Conservation (phyloP, 106 monocot genomes). For the Alisma plantagoaquatica region DNA sequence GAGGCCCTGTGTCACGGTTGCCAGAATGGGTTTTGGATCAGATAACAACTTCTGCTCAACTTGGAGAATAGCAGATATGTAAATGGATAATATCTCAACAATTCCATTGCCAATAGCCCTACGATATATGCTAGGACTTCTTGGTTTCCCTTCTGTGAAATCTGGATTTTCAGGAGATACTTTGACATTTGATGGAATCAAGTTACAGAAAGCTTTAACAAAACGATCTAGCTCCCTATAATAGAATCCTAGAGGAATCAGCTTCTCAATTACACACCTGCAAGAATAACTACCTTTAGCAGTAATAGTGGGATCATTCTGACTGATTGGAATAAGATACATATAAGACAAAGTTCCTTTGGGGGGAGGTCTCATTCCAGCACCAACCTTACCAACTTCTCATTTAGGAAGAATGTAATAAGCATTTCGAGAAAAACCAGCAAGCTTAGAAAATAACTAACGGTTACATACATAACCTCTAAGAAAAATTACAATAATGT, state of each 20-base stretch:
- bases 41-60: slow-evolving; percentile 91
- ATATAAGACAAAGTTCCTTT: background rate
- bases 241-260: slow-evolving; percentile 82
- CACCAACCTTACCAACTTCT: background rate
- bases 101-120: slow-evolving; percentile 95
- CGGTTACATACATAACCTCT: too few species aligned
- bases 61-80: slow-evolving; percentile 78
- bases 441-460: too few species aligned
- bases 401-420: too few species aligned
- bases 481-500: too few species aligned
- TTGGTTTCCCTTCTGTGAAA: slow-evolving; percentile 18
- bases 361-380: background rate
- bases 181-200: slow-evolving; percentile 21
- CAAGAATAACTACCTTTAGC: background rate
- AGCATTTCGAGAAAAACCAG: too few species aligned
- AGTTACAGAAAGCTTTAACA: slow-evolving; percentile 54
- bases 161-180: slow-evolving; percentile 3
- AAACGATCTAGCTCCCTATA: slow-evolving; percentile 84
- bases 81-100: slow-evolving; percentile 85
- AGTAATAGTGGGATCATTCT: background rate
- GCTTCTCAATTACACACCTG: slow-evolving; percentile 79
- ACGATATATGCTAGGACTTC: slow-evolving; percentile 53
- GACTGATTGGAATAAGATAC: background rate
- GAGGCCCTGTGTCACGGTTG: slow-evolving; percentile 72
- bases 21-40: slow-evolving; percentile 79